Conservation (phyloP, 768 basidiomycete genomes). For the Amanita molliuscula region DNA sequence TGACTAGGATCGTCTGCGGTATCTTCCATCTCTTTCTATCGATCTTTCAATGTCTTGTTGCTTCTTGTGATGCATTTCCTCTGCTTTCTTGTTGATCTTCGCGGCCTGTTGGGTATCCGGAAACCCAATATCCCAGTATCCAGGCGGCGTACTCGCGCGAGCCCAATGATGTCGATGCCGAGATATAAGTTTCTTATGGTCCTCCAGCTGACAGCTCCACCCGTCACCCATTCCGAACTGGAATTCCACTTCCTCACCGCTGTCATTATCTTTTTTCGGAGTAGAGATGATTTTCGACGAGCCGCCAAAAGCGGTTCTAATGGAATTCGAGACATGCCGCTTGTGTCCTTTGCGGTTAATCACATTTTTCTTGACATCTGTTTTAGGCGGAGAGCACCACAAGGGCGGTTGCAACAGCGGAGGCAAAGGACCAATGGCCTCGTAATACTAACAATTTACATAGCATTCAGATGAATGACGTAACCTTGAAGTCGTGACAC, state of each 20-base stretch:
- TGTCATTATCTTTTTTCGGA: background rate
- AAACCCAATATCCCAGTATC: conserved; percentile 88
- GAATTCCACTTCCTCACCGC: conserved; percentile 1
- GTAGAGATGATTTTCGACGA: background rate
- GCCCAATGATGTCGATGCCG: conserved; percentile 67
- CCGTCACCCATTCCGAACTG: background rate
- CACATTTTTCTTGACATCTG: conserved; percentile 14
- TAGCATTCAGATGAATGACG: conserved; percentile 42
- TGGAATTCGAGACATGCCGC: background rate
- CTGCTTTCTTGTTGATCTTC: conserved; percentile 66
- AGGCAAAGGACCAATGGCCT: conserved; percentile 65
- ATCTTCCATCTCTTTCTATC: conserved; percentile 35
- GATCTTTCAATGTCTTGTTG: conserved; percentile 47
- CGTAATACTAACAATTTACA: conserved; percentile 59
- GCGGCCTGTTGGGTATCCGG: conserved; percentile 75
- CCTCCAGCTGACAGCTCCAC: conserved; percentile 19
- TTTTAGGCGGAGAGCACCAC: conserved; percentile 57
- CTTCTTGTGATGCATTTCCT: conserved; percentile 63
- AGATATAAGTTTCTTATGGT: conserved; percentile 64
- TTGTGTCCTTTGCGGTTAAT: background rate
- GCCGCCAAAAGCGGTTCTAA: background rate
- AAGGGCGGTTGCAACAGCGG: conserved; percentile 51
- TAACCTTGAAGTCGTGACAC: conserved; percentile 58
- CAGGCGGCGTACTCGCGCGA: conserved; percentile 67
- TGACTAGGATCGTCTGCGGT: conserved; percentile 17